A percentile compares a stretch with the other conserved stretches of the same genome.
These are phyloP conservation scores for Colletotrichum sp. DNA, from an alignment of 2,329 filamentous ascomycete genomes.

Conservation along the genomic window DNA sequence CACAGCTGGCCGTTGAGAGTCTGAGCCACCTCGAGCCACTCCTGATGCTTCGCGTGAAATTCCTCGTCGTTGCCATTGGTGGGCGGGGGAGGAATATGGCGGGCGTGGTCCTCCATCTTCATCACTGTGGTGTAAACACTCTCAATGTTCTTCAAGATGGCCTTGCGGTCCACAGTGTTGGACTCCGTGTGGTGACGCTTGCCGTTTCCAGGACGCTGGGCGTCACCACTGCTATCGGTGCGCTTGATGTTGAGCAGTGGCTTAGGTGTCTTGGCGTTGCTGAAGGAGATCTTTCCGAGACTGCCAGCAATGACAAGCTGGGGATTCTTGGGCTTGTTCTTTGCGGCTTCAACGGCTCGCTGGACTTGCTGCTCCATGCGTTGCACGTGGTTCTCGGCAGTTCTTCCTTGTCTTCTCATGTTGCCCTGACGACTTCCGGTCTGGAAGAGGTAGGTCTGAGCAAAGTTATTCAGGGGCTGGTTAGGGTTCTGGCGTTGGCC, in stretches of 20 bases:
- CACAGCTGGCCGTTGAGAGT: slow-evolving; percentile 82
- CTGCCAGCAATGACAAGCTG: slow-evolving; percentile 96
- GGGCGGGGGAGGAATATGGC: slow-evolving; percentile 71
- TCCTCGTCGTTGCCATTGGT: slow-evolving; percentile 70
- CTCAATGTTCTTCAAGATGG: slow-evolving; percentile 85
- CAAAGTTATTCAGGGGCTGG: slow-evolving; percentile 94
- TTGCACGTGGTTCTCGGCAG: slow-evolving; percentile 96
- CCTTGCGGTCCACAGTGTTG: slow-evolving; percentile 77
- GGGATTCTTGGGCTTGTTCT: slow-evolving; percentile 97
- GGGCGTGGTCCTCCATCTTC: slow-evolving; percentile 92
- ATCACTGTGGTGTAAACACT: slow-evolving; percentile 87
- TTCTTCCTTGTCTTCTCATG: slow-evolving; percentile 76
- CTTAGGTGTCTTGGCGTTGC: slow-evolving; percentile 97
- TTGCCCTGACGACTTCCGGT: slow-evolving; percentile 84
- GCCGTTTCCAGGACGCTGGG: slow-evolving; percentile 55
- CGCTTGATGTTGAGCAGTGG: slow-evolving; percentile 95
- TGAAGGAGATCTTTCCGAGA: slow-evolving; percentile 97
- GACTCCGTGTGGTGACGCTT: slow-evolving; percentile 38
- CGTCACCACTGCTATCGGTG: slow-evolving; percentile 69
- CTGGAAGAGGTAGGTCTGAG: slow-evolving; percentile 96
- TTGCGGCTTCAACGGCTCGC: slow-evolving; percentile 94
- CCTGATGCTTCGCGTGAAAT: slow-evolving; percentile 74
- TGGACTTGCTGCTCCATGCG: slow-evolving; percentile 99
- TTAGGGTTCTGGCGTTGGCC: slow-evolving; percentile 89
- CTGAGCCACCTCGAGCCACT: slow-evolving; percentile 77